Evolutionary conservation across 1,284 basidiomycete species (phyloP).

Genomic region (Apiotrichum siamense): DNA sequence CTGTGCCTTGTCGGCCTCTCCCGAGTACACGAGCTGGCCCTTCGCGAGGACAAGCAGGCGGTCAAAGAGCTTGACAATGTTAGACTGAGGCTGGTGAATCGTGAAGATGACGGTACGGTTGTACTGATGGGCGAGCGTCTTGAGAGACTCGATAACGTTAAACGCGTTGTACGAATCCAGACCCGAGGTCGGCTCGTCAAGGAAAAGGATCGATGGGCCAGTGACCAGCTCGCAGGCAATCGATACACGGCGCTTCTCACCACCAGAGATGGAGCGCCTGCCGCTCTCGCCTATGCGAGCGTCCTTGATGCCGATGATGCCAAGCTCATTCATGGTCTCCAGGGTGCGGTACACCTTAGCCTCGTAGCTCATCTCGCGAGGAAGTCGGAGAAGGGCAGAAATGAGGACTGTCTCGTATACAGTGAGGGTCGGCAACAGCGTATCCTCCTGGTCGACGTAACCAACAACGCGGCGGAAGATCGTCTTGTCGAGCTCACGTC

Average conservation of each 20-base stretch:
- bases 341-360: slow-evolving; percentile 90
- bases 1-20: slow-evolving; percentile 66
- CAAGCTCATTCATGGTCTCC: slow-evolving; percentile 93
- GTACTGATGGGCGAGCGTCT: slow-evolving; percentile 76
- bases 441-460: slow-evolving; percentile 97
- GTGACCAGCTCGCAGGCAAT: slow-evolving; percentile 99
- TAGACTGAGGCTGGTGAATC: slow-evolving; percentile 96
- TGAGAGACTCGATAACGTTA: slow-evolving; percentile 86
- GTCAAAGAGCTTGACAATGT: slow-evolving; percentile 93
- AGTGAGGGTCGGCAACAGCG: slow-evolving; percentile 89
- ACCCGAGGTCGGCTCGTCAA: slow-evolving; percentile 94
- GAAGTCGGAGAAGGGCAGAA: slow-evolving; percentile 80
- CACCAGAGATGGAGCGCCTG: slow-evolving; percentile 81
- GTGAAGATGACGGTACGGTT: slow-evolving; percentile 88
- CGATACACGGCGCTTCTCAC: slow-evolving; percentile 89
- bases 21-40: slow-evolving; percentile 77
- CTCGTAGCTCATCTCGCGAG: slow-evolving; percentile 86
- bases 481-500: slow-evolving; percentile 64
- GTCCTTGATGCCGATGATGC: slow-evolving; percentile 85
- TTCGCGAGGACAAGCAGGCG: slow-evolving; percentile 78
- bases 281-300: slow-evolving; percentile 78
- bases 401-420: slow-evolving; percentile 97
- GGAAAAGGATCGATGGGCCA: slow-evolving; percentile 86
- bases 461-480: slow-evolving; percentile 74
- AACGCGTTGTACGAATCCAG: slow-evolving; percentile 91